These are phyloP conservation scores for Phalaenopsis hybrid DNA, from an alignment of 116 monocot species.

Conservation along the genomic window DNA sequence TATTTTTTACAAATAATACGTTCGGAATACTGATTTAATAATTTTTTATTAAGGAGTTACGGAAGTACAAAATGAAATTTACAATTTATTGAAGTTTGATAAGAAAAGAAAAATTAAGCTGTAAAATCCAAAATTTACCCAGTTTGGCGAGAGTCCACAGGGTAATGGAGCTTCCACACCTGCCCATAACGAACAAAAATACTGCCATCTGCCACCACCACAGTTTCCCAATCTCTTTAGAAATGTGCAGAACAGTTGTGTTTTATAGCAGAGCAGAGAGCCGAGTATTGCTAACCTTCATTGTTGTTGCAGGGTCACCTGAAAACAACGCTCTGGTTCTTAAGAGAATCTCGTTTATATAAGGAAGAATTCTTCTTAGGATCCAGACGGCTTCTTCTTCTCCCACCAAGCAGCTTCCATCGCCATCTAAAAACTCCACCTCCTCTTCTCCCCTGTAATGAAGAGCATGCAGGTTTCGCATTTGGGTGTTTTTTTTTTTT, in stretches of 20 bases:
- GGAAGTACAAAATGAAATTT: too few species aligned
- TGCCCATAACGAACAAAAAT: conserved; percentile 68
- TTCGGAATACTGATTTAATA: too few species aligned
- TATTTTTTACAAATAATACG: too few species aligned
- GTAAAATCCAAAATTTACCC: conserved; percentile 30
- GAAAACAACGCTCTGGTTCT: conserved; percentile 64
- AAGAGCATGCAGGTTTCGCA: background rate
- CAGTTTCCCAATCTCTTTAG: background rate
- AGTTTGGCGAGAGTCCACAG: conserved; percentile 77
- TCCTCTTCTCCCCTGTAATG: conserved; percentile 25
- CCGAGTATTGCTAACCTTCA: conserved; percentile 48
- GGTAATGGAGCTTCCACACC: conserved; percentile 75
- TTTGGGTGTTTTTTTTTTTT: background rate
- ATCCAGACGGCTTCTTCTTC: conserved; percentile 81
- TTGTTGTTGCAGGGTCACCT: conserved; percentile 81
- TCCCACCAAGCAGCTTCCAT: conserved; percentile 40
- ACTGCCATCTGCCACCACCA: conserved; percentile 60
- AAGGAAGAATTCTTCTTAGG: conserved; percentile 52
- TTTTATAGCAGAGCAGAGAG: background rate
- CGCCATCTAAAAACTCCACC: conserved; percentile 23
- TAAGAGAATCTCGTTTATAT: conserved; percentile 62
- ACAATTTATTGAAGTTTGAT: too few species aligned
- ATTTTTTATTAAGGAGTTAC: too few species aligned
- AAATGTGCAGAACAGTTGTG: background rate
- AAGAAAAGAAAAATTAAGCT: background rate